Conservation (phyloP, 2,329 filamentous ascomycete species). For the Chrysosporium keratinophilum region DNA sequence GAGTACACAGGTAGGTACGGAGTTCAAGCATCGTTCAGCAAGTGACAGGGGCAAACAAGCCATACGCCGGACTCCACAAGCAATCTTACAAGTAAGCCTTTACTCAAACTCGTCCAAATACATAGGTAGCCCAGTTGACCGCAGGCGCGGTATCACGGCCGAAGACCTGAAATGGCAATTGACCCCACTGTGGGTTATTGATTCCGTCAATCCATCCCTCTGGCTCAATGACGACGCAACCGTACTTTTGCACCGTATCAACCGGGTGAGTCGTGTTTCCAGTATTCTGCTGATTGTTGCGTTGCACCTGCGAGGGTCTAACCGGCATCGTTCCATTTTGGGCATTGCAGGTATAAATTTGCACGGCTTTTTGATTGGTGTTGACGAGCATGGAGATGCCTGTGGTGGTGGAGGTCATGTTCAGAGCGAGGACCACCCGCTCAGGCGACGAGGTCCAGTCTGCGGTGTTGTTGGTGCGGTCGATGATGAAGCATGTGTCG, state of each 20-base stretch:
- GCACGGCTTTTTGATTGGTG: conserved; percentile 76
- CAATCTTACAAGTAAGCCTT: not conserved
- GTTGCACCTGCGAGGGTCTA: conserved; percentile 35
- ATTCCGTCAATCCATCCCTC: conserved; percentile 91
- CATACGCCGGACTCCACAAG: not conserved
- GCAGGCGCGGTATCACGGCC: conserved; percentile 32
- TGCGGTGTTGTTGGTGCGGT: conserved; percentile 29
- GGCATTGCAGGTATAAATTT: conserved; percentile 74
- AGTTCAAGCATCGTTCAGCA: no score
- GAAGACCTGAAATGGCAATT: conserved; percentile 39
- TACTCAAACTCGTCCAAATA: conserved; percentile 34
- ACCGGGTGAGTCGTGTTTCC: conserved; percentile 36
- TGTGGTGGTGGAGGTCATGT: conserved; percentile 55
- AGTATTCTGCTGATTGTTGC: conserved; percentile 46
- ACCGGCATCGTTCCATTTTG: conserved; percentile 54
- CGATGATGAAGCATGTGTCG: conserved; percentile 49
- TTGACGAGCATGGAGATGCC: conserved; percentile 75
- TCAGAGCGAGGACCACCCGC: conserved; percentile 43
- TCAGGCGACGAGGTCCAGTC: conserved; percentile 24
- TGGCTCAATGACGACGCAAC: conserved; percentile 82
- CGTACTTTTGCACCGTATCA: conserved; percentile 52
- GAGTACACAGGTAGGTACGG: no score
- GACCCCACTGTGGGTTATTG: conserved; percentile 80
- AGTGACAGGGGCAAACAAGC: not conserved
- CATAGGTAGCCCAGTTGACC: conserved; percentile 37